Evolutionary conservation across 2,329 filamentous ascomycete species (phyloP), one percentile per base, ranked within the genome.

Genomic region (Stagonosporopsis rhizophila): DNA sequence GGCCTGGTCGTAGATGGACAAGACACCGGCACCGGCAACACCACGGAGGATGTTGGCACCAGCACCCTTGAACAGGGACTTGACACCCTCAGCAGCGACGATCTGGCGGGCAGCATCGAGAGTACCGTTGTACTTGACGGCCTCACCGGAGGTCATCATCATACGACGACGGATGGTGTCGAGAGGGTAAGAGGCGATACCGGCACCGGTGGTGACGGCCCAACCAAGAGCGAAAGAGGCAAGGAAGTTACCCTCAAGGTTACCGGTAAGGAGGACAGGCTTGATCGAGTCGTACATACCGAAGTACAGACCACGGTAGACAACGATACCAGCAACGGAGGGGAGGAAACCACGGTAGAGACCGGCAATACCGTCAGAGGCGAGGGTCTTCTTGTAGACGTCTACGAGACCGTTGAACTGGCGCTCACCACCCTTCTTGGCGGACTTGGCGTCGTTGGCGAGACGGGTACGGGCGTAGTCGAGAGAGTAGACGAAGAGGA

Each of bases 231-330:
- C 78, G 92, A 99, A 99, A 72, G 95, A 99, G 81, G 95, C 95
- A 78, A 99, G 85, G 93, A 99, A 99, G 91, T 94, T 97, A 85
- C 93, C 93, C 85, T 92, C 88, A 75, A 99, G 92, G 81, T 80
- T 65, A 80, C 95, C 95, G 80, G 90, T 87, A 70, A 99, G 92
- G 83, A 98, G 82, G 78, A 98, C 91, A 75, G 95, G 95, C 92
- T 99, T 99, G 88, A 99, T 89, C 75, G 95, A 99, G 86, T 99
- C 95, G 92, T 99, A 99, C 90, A 99, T 90, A 81, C 95, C 95
- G 90, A 99, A 99, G 93, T 99, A 99, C 77, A 99, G 92, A 97
- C 95, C 95, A 92, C 95, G 95, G 92, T 99, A 99, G 85, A 99
- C 95, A 77, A 99, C 83, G 83, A 99, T 99, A 90, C 95, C 95